Evolutionary conservation across 2,329 filamentous ascomycete genomes (phyloP), one percentile per base, ranked within the genome.

Genomic region (Shiraia bambusicola): DNA sequence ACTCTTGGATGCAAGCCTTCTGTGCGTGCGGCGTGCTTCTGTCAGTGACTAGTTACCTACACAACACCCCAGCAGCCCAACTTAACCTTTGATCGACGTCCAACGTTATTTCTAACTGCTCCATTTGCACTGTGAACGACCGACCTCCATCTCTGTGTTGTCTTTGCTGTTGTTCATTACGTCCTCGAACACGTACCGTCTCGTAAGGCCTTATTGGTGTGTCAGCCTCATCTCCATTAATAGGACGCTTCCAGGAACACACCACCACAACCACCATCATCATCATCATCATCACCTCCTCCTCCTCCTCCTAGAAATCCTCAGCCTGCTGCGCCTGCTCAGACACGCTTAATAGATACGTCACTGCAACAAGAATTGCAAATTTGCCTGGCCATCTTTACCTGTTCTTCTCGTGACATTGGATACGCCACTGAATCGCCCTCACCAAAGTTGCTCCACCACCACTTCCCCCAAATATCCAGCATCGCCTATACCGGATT

Each of bases 151-250:
- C 41, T 43, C 40, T 44, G 39, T 32, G 33, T 38, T 28, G 34
- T 42, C 38, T 34, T 45, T 33, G 44, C 35, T 28, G 39, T 28
- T 26, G 42, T 22, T 34, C 49, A 41, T 52, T 47, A 44, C 50
- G 40, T 16, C 48, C 54, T 61, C 61, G 47, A 62, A 67, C 64
- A 54, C 54, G 48, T 45, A 58, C 49, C 51, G 64, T 67, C 62
- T 67, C 64, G 65, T 44, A 47, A 40, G 37, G 42, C 47, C 58
- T 53, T 57, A 51, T 53, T 57, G 51, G 59, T 53, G 56, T 64
- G 49, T 59, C 60, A 60, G 42, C 28, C 22, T 37, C 42, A 41
- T 47, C 19, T 8, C 19, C 19, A 5, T 22, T 22, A n/a, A n/a
- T n/a, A 8, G 19, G 19, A 22, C 19, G 19, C 19, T 22, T 22